Conservation (phyloP, 108 stramenopile species). For the Cylindrotheca closterium region DNA sequence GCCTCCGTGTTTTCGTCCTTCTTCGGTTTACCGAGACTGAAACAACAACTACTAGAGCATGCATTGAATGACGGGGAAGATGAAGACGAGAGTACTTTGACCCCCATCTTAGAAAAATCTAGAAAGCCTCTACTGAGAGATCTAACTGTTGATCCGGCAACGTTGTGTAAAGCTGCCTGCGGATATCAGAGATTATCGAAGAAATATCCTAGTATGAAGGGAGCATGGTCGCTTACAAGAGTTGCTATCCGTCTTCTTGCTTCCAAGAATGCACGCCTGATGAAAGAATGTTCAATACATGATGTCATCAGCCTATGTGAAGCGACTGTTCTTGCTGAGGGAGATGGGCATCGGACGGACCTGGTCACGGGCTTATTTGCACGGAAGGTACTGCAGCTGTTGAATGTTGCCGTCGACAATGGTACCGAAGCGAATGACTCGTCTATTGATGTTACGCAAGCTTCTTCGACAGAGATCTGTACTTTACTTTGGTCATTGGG, state of each 20-base stretch:
- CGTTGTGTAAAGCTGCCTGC: conserved; percentile 46
- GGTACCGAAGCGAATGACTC: conserved; percentile 10
- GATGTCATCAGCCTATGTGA: conserved; percentile 40
- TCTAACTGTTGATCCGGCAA: conserved; percentile 50
- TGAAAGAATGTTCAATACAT: conserved; percentile 38
- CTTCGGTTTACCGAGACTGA: conserved; percentile 32
- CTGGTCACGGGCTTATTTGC: conserved; percentile 40
- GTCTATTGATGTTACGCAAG: conserved; percentile 9
- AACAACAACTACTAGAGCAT: conserved; percentile 37
- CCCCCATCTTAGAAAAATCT: conserved; percentile 7
- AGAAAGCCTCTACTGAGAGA: conserved; percentile 39
- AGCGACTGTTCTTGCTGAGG: conserved; percentile 35
- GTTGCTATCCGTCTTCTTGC: conserved; percentile 46
- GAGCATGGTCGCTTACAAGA: conserved; percentile 34
- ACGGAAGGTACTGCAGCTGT: conserved; percentile 36
- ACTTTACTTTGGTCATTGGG: conserved; percentile 48
- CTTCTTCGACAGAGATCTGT: conserved; percentile 31
- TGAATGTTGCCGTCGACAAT: conserved; percentile 34
- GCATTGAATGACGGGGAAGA: conserved; percentile 27
- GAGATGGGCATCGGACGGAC: conserved; percentile 28
- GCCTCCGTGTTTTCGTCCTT: conserved; percentile 38
- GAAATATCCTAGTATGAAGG: conserved; percentile 29
- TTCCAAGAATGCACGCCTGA: conserved; percentile 50
- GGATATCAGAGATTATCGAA: conserved; percentile 27
- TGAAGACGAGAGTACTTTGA: conserved; percentile 28